A percentile compares a stretch with the other conserved stretches of the same genome.
Evolutionary conservation across 208 protist genomes (phyloP).

Genomic region (Wallacemonas rigidus): DNA sequence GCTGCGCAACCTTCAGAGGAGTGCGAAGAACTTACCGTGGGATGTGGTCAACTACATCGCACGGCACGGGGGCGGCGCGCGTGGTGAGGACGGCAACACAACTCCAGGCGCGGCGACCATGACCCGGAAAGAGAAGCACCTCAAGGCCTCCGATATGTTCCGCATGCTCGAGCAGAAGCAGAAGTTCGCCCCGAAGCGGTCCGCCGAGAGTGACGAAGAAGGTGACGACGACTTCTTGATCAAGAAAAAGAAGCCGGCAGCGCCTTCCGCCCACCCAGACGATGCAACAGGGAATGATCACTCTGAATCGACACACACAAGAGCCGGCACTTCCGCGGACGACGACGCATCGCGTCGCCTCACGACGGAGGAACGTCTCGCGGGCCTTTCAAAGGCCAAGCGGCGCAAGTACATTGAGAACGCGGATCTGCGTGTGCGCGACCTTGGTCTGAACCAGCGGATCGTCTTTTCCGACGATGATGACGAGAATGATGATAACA

Average conservation of each 20-base stretch:
- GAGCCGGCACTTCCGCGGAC: neutral
- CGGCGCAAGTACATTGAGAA: slow-evolving; percentile 76
- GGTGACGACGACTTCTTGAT: slow-evolving; percentile 47
- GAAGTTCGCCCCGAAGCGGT: slow-evolving; percentile 51
- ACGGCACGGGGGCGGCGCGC: slow-evolving; percentile 17
- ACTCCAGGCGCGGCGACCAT: slow-evolving; percentile 11
- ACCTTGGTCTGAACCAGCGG: slow-evolving; percentile 73
- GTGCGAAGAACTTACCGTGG: slow-evolving; percentile 90
- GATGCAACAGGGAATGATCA: neutral
- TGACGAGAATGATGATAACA: slow-evolving; percentile 20
- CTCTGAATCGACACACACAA: neutral
- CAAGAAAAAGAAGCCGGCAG: slow-evolving; percentile 30
- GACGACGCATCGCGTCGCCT: slow-evolving; percentile 34
- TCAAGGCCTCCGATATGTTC: slow-evolving; percentile 87
- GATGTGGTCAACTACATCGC: slow-evolving; percentile 89
- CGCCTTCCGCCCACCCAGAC: neutral
- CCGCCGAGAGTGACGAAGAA: slow-evolving; percentile 26
- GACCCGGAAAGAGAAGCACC: slow-evolving; percentile 83
- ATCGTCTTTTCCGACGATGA: slow-evolving; percentile 68
- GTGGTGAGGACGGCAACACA: slow-evolving; percentile 16
- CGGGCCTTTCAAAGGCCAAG: slow-evolving; percentile 88
- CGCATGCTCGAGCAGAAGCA: slow-evolving; percentile 82
- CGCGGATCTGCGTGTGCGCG: slow-evolving; percentile 77
- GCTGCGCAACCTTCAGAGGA: slow-evolving; percentile 66
- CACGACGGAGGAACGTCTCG: slow-evolving; percentile 78